Base-by-base conservation (phyloP, 2,329 filamentous ascomycete species). In the Colletotrichum australisinense region DNA sequence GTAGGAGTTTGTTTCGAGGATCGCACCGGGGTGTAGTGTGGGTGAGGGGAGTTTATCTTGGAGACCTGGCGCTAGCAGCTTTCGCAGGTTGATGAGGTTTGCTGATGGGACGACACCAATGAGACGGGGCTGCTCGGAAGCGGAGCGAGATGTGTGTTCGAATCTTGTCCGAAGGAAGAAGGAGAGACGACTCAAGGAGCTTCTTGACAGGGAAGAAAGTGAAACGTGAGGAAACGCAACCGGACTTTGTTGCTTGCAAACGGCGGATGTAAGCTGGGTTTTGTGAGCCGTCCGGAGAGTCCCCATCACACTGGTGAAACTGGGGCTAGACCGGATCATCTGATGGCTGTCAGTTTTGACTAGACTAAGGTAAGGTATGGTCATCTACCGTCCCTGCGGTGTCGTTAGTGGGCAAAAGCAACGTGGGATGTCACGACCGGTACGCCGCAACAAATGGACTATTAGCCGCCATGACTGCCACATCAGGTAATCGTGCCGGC, bases 251-350 rank as follows among this genome's bases (percentile, higher is more conserved):
- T 30, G 26, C 26, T 38, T 63, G 19, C 52, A 67, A 62, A 71
- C 46, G 57, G 28, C 46, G 65, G 70, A 71, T 73, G 62, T 65
- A 53, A 57, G 71, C 67, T 71, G 71, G 71, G 57, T 73, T 73
- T 73, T 73, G 67, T 71, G 71, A 73, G 71, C 71, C 55, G 60
- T 53, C 63, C 28, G 46, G 67, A 67, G 69, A 19, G 57, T 74
- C 53, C 67, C 35, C 46, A 73, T 66, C 71, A 66, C 62, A 72
- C 58, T 63, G 58, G 72, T 74, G 69, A 74, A 67, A 74, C 69
- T 72, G 57, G 72, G 69, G 69, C 71, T 72, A 74, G 59, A 69
- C 69, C 28, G 42, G 72, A 72, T 74, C 72, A 74, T 67, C 57
- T 72, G 69, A 72, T 66, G 69, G 72, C 58, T 72, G 57, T 73